Evolutionary conservation across 352 stramenopile species (phyloP).

Genomic region (Blastocystis sp.): DNA sequence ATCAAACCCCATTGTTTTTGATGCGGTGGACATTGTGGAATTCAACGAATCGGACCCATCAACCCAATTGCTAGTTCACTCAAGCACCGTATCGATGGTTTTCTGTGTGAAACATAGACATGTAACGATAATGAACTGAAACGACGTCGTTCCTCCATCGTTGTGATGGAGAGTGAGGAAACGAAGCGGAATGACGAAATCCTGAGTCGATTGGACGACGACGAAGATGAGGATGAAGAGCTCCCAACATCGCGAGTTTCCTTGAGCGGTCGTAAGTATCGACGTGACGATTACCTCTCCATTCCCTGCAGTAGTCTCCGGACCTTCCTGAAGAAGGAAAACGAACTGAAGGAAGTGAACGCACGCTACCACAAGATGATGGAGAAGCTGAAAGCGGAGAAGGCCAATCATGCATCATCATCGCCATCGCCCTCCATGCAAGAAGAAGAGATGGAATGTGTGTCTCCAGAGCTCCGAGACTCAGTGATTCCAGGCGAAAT

Average conservation of each 20-base stretch:
- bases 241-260: background rate
- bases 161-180: constrained; percentile 46
- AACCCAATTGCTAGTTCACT: background rate
- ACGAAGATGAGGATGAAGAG: constrained; percentile 31
- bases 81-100: background rate
- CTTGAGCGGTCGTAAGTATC: background rate
- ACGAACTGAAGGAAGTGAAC: constrained; percentile 45
- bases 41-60: constrained; percentile 25
- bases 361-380: background rate
- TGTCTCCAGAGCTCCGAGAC: background rate
- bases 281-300: background rate
- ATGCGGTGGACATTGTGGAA: background rate
- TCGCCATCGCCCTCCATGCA: too few species aligned
- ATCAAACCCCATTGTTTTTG: background rate
- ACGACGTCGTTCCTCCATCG: background rate
- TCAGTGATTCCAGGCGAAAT: background rate
- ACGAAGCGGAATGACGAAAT: constrained; percentile 43
- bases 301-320: background rate
- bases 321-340: background rate
- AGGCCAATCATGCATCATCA: too few species aligned
- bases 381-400: background rate
- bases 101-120: background rate
- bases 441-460: background rate
- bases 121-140: background rate
- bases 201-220: constrained; percentile 25